Conservation (phyloP, 2,329 filamentous ascomycete genomes). For the Chrysoporthe austroafricana region DNA sequence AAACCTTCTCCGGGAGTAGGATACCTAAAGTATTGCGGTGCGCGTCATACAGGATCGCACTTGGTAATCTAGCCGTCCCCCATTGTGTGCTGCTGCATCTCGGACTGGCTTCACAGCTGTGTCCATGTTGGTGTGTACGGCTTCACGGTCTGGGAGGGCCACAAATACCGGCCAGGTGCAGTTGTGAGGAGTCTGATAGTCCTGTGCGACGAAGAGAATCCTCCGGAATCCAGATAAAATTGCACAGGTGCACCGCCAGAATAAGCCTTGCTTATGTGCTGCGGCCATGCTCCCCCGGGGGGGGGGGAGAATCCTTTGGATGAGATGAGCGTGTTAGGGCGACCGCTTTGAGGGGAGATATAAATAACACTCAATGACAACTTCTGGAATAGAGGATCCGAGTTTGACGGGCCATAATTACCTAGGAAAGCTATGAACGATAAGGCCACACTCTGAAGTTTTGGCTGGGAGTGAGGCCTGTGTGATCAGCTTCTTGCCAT, state of each 20-base stretch:
- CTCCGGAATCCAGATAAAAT: neutral
- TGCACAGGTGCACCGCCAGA: neutral
- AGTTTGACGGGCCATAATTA: neutral
- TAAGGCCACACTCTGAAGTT: no score
- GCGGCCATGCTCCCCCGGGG: neutral
- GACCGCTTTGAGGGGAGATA: neutral
- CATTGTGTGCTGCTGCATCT: neutral
- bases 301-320: neutral
- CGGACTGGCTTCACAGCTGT: neutral
- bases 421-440: no score
- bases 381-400: neutral
- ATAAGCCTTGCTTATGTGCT: neutral
- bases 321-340: constrained; percentile 3
- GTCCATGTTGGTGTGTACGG: neutral
- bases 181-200: neutral
- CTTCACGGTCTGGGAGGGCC: neutral
- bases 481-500: no score
- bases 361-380: neutral
- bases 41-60: neutral
- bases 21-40: neutral
- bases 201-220: neutral
- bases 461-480: no score
- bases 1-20: neutral
- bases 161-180: neutral
- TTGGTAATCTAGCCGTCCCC: neutral